Base-by-base conservation (phyloP, 345 rosid genomes). In the Lumnitzera racemosa region DNA sequence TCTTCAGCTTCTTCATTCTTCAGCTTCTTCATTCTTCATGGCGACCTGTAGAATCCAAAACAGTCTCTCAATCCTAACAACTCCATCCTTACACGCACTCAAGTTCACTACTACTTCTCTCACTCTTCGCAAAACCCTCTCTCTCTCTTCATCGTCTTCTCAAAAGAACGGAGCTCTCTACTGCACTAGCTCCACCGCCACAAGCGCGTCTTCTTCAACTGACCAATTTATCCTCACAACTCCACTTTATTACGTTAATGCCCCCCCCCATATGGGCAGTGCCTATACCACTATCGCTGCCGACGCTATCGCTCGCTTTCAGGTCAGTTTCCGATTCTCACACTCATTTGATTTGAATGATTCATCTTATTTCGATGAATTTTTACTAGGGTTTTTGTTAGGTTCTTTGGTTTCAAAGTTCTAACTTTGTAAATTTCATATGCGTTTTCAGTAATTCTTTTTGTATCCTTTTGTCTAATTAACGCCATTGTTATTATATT, bases 261-360 rank as follows among this genome's bases (percentile, higher is more conserved):
- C 98, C 70, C 96, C 98, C 83, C 98, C 98, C 17, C 98, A 89
- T 61, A 92, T 92, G 98, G 98, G 98, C 25, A 89, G 98, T 69
- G 98, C 98, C 36, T 92, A 92, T 80, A 87, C 96, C 51, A 92
- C 98, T 58, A 89, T 92, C 16, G 96, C 98, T 47, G 98, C 96
- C 47, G 98, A 92, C 71, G 89, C 96, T 57, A 77, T 89, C 54
- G 89, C 96, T 55, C 88, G 98, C 46, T 92, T 89, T 78, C 98
- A 89, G 96, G 98, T 92, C 16, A 17, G 5, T 27, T 16, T 24
- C 23, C 25, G 0, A 51, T 31, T 29, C 43, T 36, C 43, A 36
- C 43, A 10, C 41, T 52, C 48, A 17, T 13, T 53, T 41, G 51
- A 31, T 9, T 12, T 61, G 5, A 47, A 7, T 16, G 46, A 23